These are phyloP conservation scores for Daldinia loculata DNA, from an alignment of 495 filamentous ascomycete genomes.

Conservation along the genomic window DNA sequence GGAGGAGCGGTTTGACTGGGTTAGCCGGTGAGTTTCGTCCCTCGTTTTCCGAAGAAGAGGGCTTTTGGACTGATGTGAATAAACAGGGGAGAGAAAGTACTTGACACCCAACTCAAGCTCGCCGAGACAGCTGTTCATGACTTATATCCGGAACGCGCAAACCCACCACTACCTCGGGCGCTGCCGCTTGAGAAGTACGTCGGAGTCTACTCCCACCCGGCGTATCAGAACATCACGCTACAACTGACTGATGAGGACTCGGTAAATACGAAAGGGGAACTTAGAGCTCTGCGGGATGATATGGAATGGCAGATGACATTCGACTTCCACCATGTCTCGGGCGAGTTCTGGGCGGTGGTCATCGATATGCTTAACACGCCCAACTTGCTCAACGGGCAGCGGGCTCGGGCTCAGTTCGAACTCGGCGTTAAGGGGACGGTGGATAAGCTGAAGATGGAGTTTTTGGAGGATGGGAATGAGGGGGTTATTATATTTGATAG, in stretches of 20 bases:
- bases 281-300: constrained; percentile 41
- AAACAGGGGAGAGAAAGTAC: constrained; percentile 16
- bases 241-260: constrained; percentile 16
- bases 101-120: constrained; percentile 33
- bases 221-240: constrained; percentile 52
- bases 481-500: constrained; percentile 41
- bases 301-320: constrained; percentile 43
- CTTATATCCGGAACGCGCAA: constrained; percentile 47
- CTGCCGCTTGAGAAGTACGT: constrained; percentile 48
- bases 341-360: constrained; percentile 48
- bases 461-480: constrained; percentile 48
- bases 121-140: constrained; percentile 39
- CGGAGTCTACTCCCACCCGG: constrained; percentile 56
- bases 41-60: background rate
- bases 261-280: constrained; percentile 6
- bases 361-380: constrained; percentile 30
- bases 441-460: constrained; percentile 43
- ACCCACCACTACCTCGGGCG: constrained; percentile 44
- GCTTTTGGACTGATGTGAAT: background rate
- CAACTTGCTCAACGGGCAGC: constrained; percentile 31
- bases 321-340: constrained; percentile 47
- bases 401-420: constrained; percentile 50
- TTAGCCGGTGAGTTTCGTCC: constrained; percentile 33
- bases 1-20: constrained; percentile 46
- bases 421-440: constrained; percentile 49